Percentiles rank a stretch among this genome's conserved stretches.
Conservation (phyloP, 176 grass and related monocot species). For the maize (Zea mays) region Zm-B73-REFERENCE-NAM-5.0 NC_050096.1:259131501-259132000, state of each 20-base stretch:
- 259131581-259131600: neutral
- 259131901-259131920: neutral
- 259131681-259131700: neutral
- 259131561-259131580: neutral
- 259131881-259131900: neutral
- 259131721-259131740: constrained; percentile 17
- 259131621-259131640: neutral
- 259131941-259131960: neutral
- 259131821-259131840: constrained; percentile 2
- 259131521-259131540: constrained; percentile 75
- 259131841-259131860: neutral
- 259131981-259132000: neutral
- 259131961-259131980: neutral
- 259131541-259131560: constrained; percentile 56
- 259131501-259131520: constrained; percentile 78
- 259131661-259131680: neutral
- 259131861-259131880: neutral
- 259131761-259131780: neutral
- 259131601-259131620: neutral
- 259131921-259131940: neutral
- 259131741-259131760: neutral
- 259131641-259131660: neutral
- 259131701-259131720: neutral
- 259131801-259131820: neutral
- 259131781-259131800: neutral